Evolutionary conservation across 2,329 filamentous ascomycete genomes (phyloP), one percentile per base, ranked within the genome.

Genomic region (Geosmithia flava): DNA sequence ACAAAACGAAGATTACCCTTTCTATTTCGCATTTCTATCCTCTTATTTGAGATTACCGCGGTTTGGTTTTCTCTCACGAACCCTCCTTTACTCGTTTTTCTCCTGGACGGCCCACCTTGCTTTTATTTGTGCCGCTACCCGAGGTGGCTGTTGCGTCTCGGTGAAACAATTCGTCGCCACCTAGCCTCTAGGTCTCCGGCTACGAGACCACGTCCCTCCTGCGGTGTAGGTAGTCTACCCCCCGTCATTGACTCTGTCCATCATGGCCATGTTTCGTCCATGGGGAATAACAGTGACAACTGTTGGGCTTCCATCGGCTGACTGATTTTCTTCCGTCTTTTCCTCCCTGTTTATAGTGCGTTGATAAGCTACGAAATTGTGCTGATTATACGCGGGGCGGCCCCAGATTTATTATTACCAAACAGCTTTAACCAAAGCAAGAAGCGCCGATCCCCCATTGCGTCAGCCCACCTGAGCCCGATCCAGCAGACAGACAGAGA

Each of bases 1-100:
- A 27, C 23, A 8, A 8, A 27, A n/a, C n/a, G n/a, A n/a, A n/a
- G n/a, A n/a, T n/a, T 27, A 27, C 23, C 23, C 11, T 40, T 11
- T 40, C 13, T 11, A 16, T 16, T 11, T 40, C 11, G 11, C 39
- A 16, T 42, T 20, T 19, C 55, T 56, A 5, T 44, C 10, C 11
- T 27, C 23, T 8, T 4, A 27, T 4, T 27, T 8, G n/a, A n/a
- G n/a, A n/a, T n/a, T n/a, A n/a, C n/a, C n/a, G n/a, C n/a, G n/a
- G n/a, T n/a, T n/a, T n/a, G n/a, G 23, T 27, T 5, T 27, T 8
- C 23, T 27, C 8, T 8, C 23, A 27, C 11, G 15, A 37, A 37
- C 15, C 33, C 33, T 37, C 33, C 6, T 16, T 16, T 37, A 7
- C 33, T 37, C 13, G 10, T 37, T 11, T 3, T 37, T 37, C 15